phyloP scores from a whole-genome alignment of 805 yeast species.

The Wickerhamomyces queroliae region DNA sequence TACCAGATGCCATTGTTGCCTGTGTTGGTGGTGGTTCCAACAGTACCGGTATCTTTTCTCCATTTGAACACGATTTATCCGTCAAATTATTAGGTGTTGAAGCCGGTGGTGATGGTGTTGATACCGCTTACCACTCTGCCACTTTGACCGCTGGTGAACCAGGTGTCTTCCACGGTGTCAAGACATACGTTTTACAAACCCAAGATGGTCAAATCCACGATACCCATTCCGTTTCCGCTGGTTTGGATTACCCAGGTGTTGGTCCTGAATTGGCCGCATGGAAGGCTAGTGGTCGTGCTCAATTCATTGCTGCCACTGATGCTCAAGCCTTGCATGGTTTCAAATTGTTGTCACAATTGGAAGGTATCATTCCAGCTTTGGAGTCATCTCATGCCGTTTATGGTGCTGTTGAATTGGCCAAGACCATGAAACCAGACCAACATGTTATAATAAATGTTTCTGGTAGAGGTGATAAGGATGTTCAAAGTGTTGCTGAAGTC shows the following conservation, averaged over 20 bases:
- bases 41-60: constrained; percentile 92
- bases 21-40: constrained; percentile 99
- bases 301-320: constrained; percentile 88
- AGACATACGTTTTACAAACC: constrained; percentile 87
- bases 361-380: constrained; percentile 97
- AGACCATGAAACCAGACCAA: constrained; percentile 72
- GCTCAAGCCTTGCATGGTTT: constrained; percentile 94
- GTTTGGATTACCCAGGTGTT: constrained; percentile 98
- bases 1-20: constrained; percentile 94
- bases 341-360: constrained; percentile 81
- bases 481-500: constrained; percentile 93
- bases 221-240: constrained; percentile 97
- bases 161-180: constrained; percentile 98
- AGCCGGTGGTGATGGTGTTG: constrained; percentile 98
- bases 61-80: constrained; percentile 74
- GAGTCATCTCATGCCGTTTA: constrained; percentile 96
- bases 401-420: constrained; percentile 87
- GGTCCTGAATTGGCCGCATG: constrained; percentile 97
- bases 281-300: constrained; percentile 91
- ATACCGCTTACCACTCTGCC: constrained; percentile 87
- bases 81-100: constrained; percentile 91
- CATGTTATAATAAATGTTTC: constrained; percentile 84
- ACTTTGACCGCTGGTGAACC: constrained; percentile 92
- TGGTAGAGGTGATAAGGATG: constrained; percentile 99
- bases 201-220: constrained; percentile 94